A percentile compares a stretch with the other conserved stretches of the same genome.
These are phyloP conservation scores for Paracorniculantispora psalliotae DNA, from an alignment of 2,329 filamentous ascomycete species.

Conservation along the genomic window DNA sequence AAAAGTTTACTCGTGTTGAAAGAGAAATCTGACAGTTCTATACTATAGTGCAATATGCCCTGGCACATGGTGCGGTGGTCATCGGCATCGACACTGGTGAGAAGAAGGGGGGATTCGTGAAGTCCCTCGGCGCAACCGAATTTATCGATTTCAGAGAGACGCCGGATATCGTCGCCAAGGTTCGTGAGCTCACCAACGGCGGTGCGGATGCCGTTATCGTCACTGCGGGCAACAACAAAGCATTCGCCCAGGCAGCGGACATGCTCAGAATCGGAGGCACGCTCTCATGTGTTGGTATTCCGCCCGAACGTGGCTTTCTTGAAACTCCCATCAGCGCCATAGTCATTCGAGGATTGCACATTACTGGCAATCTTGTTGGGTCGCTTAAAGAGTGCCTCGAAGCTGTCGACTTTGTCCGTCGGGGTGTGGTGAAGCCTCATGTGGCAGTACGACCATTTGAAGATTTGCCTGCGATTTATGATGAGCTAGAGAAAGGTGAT, in stretches of 20 bases:
- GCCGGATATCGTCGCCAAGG: background rate
- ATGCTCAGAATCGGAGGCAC: constrained; percentile 17
- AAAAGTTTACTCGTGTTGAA: too few species aligned
- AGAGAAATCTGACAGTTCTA: background rate
- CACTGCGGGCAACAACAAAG: constrained; percentile 14
- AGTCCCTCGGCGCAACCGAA: constrained; percentile 10
- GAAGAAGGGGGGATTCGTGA: constrained; percentile 15
- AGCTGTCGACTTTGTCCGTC: constrained; percentile 16
- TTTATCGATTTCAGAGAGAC: constrained; percentile 17
- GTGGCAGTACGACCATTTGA: constrained; percentile 14
- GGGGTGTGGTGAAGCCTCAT: constrained; percentile 17
- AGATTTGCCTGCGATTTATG: constrained; percentile 15
- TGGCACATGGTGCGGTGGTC: constrained; percentile 16
- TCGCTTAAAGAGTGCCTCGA: constrained; percentile 19
- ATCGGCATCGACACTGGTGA: constrained; percentile 14
- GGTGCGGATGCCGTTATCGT: constrained; percentile 17
- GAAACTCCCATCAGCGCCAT: constrained; percentile 18
- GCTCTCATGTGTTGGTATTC: constrained; percentile 17
- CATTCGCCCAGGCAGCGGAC: constrained; percentile 16
- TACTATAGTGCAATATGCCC: constrained; percentile 15
- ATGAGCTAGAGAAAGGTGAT: constrained; percentile 16
- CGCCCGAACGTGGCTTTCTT: constrained; percentile 14
- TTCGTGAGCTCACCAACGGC: constrained; percentile 13
- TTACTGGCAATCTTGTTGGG: constrained; percentile 17
- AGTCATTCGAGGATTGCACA: constrained; percentile 16